These are phyloP conservation scores for Avena sativa DNA, from an alignment of 176 grass and related monocot species.

Conservation along the genomic window DNA sequence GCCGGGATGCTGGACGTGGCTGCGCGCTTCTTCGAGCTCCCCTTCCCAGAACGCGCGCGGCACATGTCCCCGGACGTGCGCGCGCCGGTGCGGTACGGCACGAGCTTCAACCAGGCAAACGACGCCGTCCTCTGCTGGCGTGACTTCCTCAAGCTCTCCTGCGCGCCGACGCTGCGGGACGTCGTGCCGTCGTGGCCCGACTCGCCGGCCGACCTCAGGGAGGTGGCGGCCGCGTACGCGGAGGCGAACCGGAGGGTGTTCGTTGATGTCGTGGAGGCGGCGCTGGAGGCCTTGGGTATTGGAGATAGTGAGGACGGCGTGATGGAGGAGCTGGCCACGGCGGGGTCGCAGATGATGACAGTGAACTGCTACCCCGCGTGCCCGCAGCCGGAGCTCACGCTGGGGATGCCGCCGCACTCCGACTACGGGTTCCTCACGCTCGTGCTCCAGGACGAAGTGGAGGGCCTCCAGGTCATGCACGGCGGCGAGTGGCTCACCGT, in stretches of 20 bases:
- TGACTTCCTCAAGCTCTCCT: conserved; percentile 92
- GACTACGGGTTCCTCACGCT: conserved; percentile 94
- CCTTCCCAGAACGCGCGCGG: conserved; percentile 54
- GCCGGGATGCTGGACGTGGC: conserved; percentile 58
- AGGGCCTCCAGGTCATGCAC: conserved; percentile 74
- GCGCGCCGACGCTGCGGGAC: conserved; percentile 44
- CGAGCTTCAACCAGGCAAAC: conserved; percentile 95
- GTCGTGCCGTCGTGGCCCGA: conserved; percentile 56
- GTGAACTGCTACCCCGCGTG: conserved; percentile 86
- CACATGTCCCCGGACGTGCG: conserved; percentile 80
- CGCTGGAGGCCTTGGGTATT: conserved; percentile 63
- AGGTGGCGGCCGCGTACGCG: conserved; percentile 50
- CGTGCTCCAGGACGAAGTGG: conserved; percentile 75
- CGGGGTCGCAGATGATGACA: conserved; percentile 71
- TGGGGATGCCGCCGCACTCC: conserved; percentile 94
- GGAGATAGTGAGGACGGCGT: background rate
- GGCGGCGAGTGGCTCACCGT: conserved; percentile 68
- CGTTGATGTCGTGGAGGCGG: conserved; percentile 61
- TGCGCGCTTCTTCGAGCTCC: conserved; percentile 77
- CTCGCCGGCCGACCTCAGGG: conserved; percentile 57
- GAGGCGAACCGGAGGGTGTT: conserved; percentile 55
- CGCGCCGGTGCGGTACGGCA: conserved; percentile 69
- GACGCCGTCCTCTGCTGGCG: conserved; percentile 90
- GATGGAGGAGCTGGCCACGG: conserved; percentile 53
- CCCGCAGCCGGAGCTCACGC: conserved; percentile 81